Conservation (phyloP, 331 rosid species). For the Malus hybrid region DNA sequence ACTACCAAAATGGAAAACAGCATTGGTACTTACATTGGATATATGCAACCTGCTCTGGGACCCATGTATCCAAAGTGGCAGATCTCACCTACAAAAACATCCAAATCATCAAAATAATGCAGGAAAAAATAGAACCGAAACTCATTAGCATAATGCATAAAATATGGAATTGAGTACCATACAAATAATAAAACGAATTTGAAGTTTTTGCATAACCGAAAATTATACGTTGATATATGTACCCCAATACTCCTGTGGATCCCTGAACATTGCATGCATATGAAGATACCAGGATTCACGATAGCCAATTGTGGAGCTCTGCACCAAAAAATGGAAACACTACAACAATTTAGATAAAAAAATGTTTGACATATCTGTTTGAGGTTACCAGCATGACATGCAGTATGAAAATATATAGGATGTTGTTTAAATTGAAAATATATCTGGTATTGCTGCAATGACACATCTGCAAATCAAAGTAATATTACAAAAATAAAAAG, state of each 20-base stretch:
- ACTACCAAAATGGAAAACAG: too few species aligned
- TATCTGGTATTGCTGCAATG: too few species aligned
- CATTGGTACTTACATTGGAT: too few species aligned
- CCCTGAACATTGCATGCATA: slow-evolving; percentile 93
- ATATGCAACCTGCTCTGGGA: too few species aligned
- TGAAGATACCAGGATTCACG: slow-evolving; percentile 80
- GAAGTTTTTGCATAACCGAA: too few species aligned
- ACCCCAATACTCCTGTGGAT: not conserved
- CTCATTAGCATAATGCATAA: not conserved
- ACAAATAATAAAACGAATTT: not conserved
- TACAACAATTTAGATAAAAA: not conserved
- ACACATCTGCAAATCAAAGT: too few species aligned
- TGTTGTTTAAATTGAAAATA: too few species aligned
- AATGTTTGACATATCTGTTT: too few species aligned
- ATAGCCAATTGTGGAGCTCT: slow-evolving; percentile 94
- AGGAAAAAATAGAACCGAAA: not conserved
- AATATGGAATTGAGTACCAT: not conserved
- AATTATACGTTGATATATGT: not conserved
- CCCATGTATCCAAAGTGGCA: slow-evolving; percentile 7
- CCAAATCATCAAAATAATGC: not conserved
- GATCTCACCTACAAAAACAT: slow-evolving; percentile 18
- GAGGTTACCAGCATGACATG: too few species aligned
- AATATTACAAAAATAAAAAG: too few species aligned
- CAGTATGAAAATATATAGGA: too few species aligned
- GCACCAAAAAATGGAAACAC: slow-evolving; percentile 23